Conservation (phyloP, 352 stramenopile species). For the Pythium plurisporium region DNA sequence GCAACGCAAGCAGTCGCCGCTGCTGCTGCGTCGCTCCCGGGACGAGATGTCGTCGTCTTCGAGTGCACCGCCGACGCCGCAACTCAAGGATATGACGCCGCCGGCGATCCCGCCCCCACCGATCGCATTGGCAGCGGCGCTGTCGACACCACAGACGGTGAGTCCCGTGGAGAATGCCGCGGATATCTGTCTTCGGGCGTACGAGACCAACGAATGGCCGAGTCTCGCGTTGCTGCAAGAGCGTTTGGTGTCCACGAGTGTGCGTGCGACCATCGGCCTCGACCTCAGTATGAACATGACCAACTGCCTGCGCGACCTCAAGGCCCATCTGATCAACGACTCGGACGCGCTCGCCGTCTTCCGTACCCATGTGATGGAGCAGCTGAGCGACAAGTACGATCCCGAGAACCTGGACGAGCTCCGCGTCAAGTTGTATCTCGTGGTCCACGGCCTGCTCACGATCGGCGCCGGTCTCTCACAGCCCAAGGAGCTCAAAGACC, state of each 20-base stretch:
- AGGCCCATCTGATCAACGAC: constrained; percentile 76
- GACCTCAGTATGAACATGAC: constrained; percentile 60
- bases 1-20: constrained; percentile 36
- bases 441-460: constrained; percentile 63
- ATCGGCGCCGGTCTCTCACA: constrained; percentile 73
- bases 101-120: constrained; percentile 6
- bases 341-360: constrained; percentile 50
- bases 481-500: constrained; percentile 68
- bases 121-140: background rate
- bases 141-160: background rate
- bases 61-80: constrained; percentile 1
- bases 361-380: constrained; percentile 36
- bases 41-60: background rate
- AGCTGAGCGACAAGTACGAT: constrained; percentile 24
- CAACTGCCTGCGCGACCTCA: constrained; percentile 66
- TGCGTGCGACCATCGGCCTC: constrained; percentile 50
- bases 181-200: constrained; percentile 33
- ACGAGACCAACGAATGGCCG: constrained; percentile 37
- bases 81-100: constrained; percentile 5
- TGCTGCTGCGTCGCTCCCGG: constrained; percentile 21
- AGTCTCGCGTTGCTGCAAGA: constrained; percentile 49
- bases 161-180: constrained; percentile 49
- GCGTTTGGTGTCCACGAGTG: constrained; percentile 41
- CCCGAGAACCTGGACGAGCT: constrained; percentile 25
- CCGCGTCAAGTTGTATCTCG: constrained; percentile 50